These are phyloP conservation scores for Monosporascus cannonballus DNA, from an alignment of 2,329 filamentous ascomycete genomes.

Conservation along the genomic window DNA sequence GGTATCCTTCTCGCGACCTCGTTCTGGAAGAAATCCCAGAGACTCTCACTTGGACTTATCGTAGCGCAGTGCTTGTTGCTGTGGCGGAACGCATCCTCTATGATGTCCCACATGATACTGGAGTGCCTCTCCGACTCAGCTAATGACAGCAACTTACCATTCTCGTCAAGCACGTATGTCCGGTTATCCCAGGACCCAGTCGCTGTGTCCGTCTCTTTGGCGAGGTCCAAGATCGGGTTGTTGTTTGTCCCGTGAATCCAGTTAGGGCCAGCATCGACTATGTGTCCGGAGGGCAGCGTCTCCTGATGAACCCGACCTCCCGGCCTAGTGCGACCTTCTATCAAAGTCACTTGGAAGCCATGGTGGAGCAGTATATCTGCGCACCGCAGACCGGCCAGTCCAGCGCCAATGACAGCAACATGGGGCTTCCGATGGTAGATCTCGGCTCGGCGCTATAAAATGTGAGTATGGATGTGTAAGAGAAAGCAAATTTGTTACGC, in stretches of 20 bases:
- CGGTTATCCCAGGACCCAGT: constrained; percentile 43
- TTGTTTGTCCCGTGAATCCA: constrained; percentile 71
- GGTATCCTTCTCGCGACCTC: constrained; percentile 41
- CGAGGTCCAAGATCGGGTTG: constrained; percentile 65
- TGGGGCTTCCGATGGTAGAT: constrained; percentile 36
- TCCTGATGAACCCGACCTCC: constrained; percentile 58
- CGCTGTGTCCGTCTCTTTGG: constrained; percentile 51
- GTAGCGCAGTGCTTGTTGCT: constrained; percentile 51
- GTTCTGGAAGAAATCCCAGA: constrained; percentile 47
- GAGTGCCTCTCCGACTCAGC: constrained; percentile 41
- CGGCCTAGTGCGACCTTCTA: constrained; percentile 62
- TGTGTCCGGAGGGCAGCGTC: constrained; percentile 35
- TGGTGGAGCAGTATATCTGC: constrained; percentile 60
- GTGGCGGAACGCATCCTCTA: constrained; percentile 61
- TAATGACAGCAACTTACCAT: constrained; percentile 43
- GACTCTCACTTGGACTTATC: constrained; percentile 41
- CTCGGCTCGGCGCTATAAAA: constrained; percentile 19
- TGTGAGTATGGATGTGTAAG: constrained; percentile 2
- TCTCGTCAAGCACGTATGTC: constrained; percentile 50
- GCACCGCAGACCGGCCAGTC: constrained; percentile 64
- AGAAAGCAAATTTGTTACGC: background rate
- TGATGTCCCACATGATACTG: constrained; percentile 59
- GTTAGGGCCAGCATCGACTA: constrained; percentile 63
- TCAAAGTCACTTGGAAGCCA: constrained; percentile 61
- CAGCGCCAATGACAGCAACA: constrained; percentile 64